Conservation (phyloP, 176 grass and related monocot genomes). For the Stipa capillata region DNA sequence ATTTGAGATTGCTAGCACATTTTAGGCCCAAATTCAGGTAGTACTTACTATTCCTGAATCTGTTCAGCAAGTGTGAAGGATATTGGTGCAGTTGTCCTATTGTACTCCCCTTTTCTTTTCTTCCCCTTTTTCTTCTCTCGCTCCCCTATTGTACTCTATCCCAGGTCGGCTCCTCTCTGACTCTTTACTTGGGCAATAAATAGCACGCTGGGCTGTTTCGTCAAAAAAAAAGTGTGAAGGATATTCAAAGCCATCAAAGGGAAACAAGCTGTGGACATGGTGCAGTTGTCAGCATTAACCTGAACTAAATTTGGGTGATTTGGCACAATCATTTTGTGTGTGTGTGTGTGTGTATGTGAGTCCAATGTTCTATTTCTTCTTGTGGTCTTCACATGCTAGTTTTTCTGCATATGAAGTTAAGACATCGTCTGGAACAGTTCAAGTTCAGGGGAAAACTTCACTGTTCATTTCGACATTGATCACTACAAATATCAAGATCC, state of each 20-base stretch:
- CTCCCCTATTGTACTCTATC: too few relatives aligned
- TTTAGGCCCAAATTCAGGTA: background rate
- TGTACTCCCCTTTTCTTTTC: too few relatives aligned
- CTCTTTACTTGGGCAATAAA: too few relatives aligned
- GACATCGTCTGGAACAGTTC: background rate
- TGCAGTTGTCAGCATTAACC: background rate
- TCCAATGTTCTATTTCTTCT: background rate
- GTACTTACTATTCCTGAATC: background rate
- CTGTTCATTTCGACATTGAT: background rate
- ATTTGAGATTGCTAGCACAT: background rate
- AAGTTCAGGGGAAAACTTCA: background rate
- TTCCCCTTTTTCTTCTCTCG: too few relatives aligned
- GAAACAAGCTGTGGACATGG: background rate
- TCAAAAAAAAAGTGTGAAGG: background rate
- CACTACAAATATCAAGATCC: too few relatives aligned
- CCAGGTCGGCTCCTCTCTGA: too few relatives aligned
- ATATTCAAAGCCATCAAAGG: background rate
- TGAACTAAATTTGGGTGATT: background rate
- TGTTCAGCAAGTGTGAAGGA: too few relatives aligned
- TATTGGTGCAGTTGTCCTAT: too few relatives aligned
- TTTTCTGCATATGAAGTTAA: background rate
- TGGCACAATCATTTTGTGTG: too few relatives aligned
- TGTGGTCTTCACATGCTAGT: background rate
- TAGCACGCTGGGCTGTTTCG: too few relatives aligned
- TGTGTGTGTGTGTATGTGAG: too few relatives aligned